Base-by-base conservation (phyloP, 2,329 filamentous ascomycete species). In the Zarea fungicola region DNA sequence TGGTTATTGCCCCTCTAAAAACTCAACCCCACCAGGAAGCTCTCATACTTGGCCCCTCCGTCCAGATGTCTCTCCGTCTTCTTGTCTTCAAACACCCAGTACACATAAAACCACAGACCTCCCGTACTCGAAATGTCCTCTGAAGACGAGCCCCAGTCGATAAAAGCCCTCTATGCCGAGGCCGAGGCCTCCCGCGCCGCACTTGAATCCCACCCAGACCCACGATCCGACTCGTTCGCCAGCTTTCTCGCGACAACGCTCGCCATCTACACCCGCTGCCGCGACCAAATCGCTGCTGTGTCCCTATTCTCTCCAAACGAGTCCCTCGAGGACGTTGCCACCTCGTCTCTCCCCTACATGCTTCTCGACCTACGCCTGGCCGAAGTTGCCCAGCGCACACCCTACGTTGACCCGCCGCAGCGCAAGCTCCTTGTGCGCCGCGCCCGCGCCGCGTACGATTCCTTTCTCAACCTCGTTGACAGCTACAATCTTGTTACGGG, bases 281-380 rank as follows among this genome's bases (percentile, higher is more conserved):
- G 85, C 51, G 73, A 80, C 51, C 79, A 87, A 49, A 81, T 88
- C 55, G 74, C 81, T 55, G 76, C 81, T 52, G 74, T 93, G 22
- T 85, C 87, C 0, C 74, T 99, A 46, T 97, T 97, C 77, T 96
- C 89, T 57, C 76, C 83, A 29, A 99, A 99, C 67, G 93, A 99
- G 67, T 78, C 80, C 1, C 68, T 92, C 32, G 93, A 99, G 53
- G 93, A 99, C 69, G 72, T 96, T 26, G 75, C 87, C 13, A 95
- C 92, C 1, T 76, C 78, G n/a, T 85, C 95, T 60, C 71, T 99
- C 26, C 89, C 89, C 69, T 95, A 92, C 65, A 77, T 99, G 53
- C 77, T 89, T 19, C 79, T 91, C 53, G 78, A 86, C 65, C 89
- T 84, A 65, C 80, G 85, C 60, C 73, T 93, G 46, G 92, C 90